Percentiles rank a stretch among this genome's conserved stretches.
Conservation (phyloP, 139 green algal species). For the Raphidocelis subcapitata region DNA sequence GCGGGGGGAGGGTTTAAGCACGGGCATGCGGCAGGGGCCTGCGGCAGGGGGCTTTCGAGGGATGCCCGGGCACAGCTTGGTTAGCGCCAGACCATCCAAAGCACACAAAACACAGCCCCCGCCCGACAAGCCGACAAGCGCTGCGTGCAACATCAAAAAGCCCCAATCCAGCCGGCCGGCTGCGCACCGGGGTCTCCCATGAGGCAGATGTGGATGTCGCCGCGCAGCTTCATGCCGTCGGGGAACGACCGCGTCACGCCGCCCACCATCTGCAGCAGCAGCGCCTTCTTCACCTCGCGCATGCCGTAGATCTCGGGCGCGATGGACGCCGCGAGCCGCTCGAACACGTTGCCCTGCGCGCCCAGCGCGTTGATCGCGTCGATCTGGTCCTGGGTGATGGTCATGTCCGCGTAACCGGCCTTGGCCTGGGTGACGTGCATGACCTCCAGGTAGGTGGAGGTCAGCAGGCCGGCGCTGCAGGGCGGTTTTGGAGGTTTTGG, state of each 20-base stretch:
- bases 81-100: too few species aligned
- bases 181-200: conserved; percentile 93
- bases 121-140: too few species aligned
- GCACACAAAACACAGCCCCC: too few species aligned
- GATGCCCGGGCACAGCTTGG: too few species aligned
- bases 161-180: too few species aligned
- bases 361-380: conserved; percentile 52
- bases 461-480: conserved; percentile 72
- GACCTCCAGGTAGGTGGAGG: conserved; percentile 90
- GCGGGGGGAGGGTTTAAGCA: too few species aligned
- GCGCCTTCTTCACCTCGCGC: conserved; percentile 94
- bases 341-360: conserved; percentile 75
- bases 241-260: conserved; percentile 69
- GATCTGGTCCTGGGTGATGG: conserved; percentile 31
- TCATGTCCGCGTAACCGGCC: conserved; percentile 58
- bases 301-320: conserved; percentile 94
- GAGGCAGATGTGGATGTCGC: conserved; percentile 97
- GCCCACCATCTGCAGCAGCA: conserved; percentile 96
- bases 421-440: conserved; percentile 79
- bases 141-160: too few species aligned
- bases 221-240: conserved; percentile 96
- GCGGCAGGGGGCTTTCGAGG: too few species aligned
- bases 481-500: neutral
- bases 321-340: conserved; percentile 74
- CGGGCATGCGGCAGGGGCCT: too few species aligned